A percentile compares a stretch with the other conserved stretches of the same genome.
These are phyloP conservation scores for Astrothelium subdiscretum DNA, from an alignment of 495 filamentous ascomycete species.

Conservation along the genomic window DNA sequence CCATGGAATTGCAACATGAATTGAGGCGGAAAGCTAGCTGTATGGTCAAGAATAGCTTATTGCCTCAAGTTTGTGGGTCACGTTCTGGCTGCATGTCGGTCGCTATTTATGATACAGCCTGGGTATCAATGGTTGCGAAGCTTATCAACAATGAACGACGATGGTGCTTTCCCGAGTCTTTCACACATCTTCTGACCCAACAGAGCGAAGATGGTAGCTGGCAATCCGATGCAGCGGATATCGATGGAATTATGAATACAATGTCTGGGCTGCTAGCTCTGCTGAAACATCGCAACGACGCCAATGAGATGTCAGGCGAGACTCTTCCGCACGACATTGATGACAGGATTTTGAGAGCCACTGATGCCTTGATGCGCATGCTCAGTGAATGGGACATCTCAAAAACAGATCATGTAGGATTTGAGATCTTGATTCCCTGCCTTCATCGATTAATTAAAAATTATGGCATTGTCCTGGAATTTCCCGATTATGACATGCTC, in stretches of 20 bases:
- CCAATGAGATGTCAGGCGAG: too few species aligned
- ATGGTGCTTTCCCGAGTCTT: not conserved
- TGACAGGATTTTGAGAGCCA: too few species aligned
- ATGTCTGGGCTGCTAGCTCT: too few species aligned
- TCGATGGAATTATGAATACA: too few species aligned
- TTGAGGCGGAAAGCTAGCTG: too few species aligned
- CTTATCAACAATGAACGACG: constrained; percentile 7
- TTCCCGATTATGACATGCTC: not conserved
- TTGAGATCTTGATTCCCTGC: not conserved
- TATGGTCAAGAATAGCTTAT: too few species aligned
- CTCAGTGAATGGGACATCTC: not conserved
- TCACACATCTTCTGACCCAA: not conserved
- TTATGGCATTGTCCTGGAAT: not conserved
- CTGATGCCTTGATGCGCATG: too few species aligned
- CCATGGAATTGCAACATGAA: too few species aligned
- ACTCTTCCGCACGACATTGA: too few species aligned
- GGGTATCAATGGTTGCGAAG: not conserved
- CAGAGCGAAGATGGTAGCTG: not conserved
- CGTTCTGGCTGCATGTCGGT: not conserved
- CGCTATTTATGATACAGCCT: not conserved
- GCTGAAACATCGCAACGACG: too few species aligned
- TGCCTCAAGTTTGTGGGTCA: too few species aligned
- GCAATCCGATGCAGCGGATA: too few species aligned
- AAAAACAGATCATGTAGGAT: not conserved
- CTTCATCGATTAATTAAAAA: not conserved